Conservation (phyloP, 495 filamentous ascomycete genomes). For the Aspergillus campestris region DNA sequence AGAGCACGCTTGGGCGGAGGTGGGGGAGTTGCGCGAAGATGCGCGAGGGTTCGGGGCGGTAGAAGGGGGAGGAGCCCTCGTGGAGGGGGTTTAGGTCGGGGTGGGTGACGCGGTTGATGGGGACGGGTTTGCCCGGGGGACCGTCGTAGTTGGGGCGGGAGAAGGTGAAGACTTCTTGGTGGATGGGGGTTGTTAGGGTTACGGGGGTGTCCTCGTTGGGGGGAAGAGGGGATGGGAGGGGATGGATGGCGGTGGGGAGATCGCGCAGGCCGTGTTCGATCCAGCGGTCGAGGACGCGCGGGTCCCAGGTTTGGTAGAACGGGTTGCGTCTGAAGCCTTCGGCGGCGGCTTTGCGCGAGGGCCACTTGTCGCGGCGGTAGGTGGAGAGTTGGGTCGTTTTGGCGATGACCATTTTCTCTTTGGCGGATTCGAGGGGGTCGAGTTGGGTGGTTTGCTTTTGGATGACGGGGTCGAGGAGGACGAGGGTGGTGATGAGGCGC, state of each 20-base stretch:
- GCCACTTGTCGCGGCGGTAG: slow-evolving; percentile 64
- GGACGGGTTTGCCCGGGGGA: slow-evolving; percentile 22
- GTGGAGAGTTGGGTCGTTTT: slow-evolving; percentile 47
- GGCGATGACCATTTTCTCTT: slow-evolving; percentile 21
- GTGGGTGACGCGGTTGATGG: slow-evolving; percentile 35
- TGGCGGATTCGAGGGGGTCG: slow-evolving; percentile 16
- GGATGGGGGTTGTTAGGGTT: slow-evolving; percentile 50
- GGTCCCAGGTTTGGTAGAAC: slow-evolving; percentile 72
- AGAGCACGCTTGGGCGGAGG: slow-evolving; percentile 73
- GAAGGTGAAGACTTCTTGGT: slow-evolving; percentile 57
- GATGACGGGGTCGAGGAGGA: slow-evolving; percentile 77
- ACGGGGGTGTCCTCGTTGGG: slow-evolving; percentile 32
- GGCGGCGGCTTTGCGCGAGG: slow-evolving; percentile 51
- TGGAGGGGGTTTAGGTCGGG: slow-evolving; percentile 37
- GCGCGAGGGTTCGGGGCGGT: slow-evolving; percentile 59
- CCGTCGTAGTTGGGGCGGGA: slow-evolving; percentile 44
- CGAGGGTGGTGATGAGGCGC: slow-evolving; percentile 64
- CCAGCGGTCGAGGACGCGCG: slow-evolving; percentile 60
- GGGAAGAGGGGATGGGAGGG: slow-evolving; percentile 19
- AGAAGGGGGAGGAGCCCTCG: slow-evolving; percentile 52
- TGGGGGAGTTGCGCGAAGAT: slow-evolving; percentile 57
- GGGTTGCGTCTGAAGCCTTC: slow-evolving; percentile 48
- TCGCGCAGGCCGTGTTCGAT: slow-evolving; percentile 56
- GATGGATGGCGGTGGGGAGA: slow-evolving; percentile 51
- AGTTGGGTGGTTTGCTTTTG: slow-evolving; percentile 42